Base-by-base conservation (phyloP, 345 rosid species). In the Moricandia arvensis region DNA sequence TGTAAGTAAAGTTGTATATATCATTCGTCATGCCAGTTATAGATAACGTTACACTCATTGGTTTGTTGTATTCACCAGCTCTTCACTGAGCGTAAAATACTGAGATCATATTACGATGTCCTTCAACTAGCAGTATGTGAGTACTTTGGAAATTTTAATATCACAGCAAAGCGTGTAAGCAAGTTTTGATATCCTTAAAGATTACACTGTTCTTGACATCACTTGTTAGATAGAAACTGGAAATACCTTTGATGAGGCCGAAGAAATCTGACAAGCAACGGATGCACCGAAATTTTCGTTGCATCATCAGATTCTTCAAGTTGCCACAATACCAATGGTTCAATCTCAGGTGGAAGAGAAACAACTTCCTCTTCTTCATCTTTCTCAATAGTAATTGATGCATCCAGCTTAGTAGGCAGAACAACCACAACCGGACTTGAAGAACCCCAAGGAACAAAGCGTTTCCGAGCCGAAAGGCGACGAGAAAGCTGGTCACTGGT, bases 171-270 rank as follows among this genome's bases (percentile, higher is more conserved):
- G 30, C 5, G 18, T 70, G 10, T 11, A 55, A 29, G 68, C 15
- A 68, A 68, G 18, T 41, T 69, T 38, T 54, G 29, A 17, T 8
- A 70, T 70, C 41, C 59, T 70, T 12, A 41, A 53, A n/a, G 31
- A 24, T 37, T 27, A 66, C 29, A 18, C 29, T 49, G 35, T 35
- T 65, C 35, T 71, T 63, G 27, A 55, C 10, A 66, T 74, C 33
- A 64, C 26, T 76, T 33, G n/a, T 55, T 55, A 41, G 66, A 67
- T 54, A 73, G 5, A 53, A 54, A 59, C 59, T 24, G 31, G 63
- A 30, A 69, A 18, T 88, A 95, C 99, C 99, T 90, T 85, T 95
- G 99, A 88, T 95, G 99, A 66, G 97, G 90, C 49, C 99, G 96
- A 79, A 95, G 99, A 83, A 92, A 95, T 69, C 73, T 83, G 58